Base-by-base conservation (phyloP, 2,329 filamentous ascomycete species). In the Trichoderma sp. region DNA sequence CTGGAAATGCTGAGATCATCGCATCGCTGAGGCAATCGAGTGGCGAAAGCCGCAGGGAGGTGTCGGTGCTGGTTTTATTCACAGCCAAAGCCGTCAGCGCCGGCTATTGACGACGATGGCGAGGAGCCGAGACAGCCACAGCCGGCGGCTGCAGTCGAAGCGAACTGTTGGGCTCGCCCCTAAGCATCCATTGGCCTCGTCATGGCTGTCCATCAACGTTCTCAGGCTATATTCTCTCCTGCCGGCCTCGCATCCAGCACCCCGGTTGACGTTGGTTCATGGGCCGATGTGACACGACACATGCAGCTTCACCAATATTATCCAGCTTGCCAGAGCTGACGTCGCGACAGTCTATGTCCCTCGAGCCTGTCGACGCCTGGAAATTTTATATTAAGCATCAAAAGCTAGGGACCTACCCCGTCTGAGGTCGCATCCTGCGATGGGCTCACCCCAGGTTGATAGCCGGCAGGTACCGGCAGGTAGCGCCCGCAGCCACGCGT, bases 51-150 rank as follows among this genome's bases (percentile, higher is more conserved):
- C 50, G 15, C 51, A 43, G 12, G 56, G 67, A 68, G 30, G 73
- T 73, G 69, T 76, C 75, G 66, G 77, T 76, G 62, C 30, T 75
- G 55, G 76, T 62, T 62, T 54, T 62, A 62, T 61, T 61, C 48
- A 47, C 30, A n/a, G 39, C 7, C 21, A 14, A 17, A 24, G 39
- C 7, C 30, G 21, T 9, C 9, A 34, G 30, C 24, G 6, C 39
- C 21, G 43, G 43, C 17, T 45, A 26, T 62, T 43, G 59, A 45
- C 34, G 12, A 24, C 24, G 12, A 54, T 39, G 48, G 47, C 39
- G 39, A 52, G 24, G 47, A 17, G 58, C 58, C 58, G 45, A 51
- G 34, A 43, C 58, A 43, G 30, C 59, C 59, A 26, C 39, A 51
- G 39, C 24, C 43, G 47, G 48, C 47, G 41, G 51, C 50, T 19